phyloP scores from a whole-genome alignment of 805 yeast genomes.

The Kodamaea neixiangensis region DNA sequence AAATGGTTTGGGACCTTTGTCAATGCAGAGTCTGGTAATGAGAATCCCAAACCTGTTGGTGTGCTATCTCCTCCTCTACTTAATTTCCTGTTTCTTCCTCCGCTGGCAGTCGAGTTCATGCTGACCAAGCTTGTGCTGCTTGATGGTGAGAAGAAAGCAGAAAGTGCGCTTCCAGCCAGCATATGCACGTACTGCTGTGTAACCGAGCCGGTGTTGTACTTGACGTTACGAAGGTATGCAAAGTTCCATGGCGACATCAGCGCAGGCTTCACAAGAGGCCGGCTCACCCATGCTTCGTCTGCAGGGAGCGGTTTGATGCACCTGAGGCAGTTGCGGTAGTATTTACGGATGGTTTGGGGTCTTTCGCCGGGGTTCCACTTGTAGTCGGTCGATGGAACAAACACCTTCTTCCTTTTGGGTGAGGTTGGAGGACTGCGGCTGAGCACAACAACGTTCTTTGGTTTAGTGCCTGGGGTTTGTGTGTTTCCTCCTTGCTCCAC shows the following conservation, averaged over 20 bases:
- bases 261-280: slow-evolving; percentile 42
- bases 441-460: neutral
- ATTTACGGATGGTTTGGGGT: slow-evolving; percentile 37
- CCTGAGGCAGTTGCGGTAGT: slow-evolving; percentile 52
- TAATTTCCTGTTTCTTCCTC: slow-evolving; percentile 6
- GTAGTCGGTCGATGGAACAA: neutral
- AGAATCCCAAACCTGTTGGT: slow-evolving; percentile 11
- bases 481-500: neutral
- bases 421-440: neutral
- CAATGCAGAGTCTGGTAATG: slow-evolving; percentile 27
- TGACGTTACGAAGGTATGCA: slow-evolving; percentile 21
- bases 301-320: slow-evolving; percentile 56
- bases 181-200: neutral
- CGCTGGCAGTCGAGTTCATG: slow-evolving; percentile 12
- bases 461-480: neutral
- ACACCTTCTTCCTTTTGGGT: slow-evolving; percentile 9
- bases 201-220: slow-evolving; percentile 14
- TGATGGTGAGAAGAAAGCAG: slow-evolving; percentile 12
- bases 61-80: slow-evolving; percentile 5
- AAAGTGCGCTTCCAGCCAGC: slow-evolving; percentile 4
- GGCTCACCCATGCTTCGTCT: slow-evolving; percentile 57
- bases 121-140: slow-evolving; percentile 22
- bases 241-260: slow-evolving; percentile 22
- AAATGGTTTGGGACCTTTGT: slow-evolving; percentile 32
- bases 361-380: slow-evolving; percentile 51